These are phyloP conservation scores for Aspergillus funiculosus DNA, from an alignment of 495 filamentous ascomycete species.

Conservation along the genomic window DNA sequence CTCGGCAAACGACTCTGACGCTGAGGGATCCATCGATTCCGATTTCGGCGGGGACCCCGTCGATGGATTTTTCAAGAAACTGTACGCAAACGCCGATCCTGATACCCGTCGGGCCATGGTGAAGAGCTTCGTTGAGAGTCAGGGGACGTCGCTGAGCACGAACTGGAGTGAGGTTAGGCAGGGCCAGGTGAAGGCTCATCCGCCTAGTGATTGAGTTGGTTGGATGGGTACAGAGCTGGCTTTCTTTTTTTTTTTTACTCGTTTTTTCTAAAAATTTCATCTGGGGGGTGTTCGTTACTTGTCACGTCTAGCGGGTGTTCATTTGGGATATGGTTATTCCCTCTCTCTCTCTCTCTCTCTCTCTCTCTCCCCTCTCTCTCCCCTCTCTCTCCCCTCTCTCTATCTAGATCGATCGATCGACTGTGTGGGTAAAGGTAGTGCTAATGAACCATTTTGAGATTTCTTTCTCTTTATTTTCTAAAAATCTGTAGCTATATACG, in stretches of 20 bases:
- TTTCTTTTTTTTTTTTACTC: too few relatives aligned
- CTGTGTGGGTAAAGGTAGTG: too few relatives aligned
- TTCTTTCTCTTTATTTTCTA: not conserved
- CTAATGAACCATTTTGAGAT: too few relatives aligned
- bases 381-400: too few relatives aligned
- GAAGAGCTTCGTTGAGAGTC: conserved; percentile 92
- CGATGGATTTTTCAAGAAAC: conserved; percentile 83
- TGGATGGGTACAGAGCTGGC: too few relatives aligned
- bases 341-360: not conserved
- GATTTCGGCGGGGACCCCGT: conserved; percentile 67
- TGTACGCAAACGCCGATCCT: conserved; percentile 71
- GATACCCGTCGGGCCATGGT: conserved; percentile 92
- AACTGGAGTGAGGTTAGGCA: conserved; percentile 82
- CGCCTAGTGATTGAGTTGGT: conserved; percentile 52
- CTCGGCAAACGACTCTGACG: conserved; percentile 37
- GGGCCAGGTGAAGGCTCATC: conserved; percentile 63
- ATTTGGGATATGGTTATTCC: not conserved
- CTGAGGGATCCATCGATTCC: conserved; percentile 43
- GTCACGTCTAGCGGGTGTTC: conserved; percentile 25
- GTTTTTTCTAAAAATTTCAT: not conserved
- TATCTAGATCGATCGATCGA: too few relatives aligned
- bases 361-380: too few relatives aligned
- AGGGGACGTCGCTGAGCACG: conserved; percentile 88
- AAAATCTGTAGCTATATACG: not conserved
- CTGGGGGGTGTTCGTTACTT: conserved; percentile 3